phyloP scores from a whole-genome alignment of 163 green algal species.

The Scenedesmus sp. region DNA sequence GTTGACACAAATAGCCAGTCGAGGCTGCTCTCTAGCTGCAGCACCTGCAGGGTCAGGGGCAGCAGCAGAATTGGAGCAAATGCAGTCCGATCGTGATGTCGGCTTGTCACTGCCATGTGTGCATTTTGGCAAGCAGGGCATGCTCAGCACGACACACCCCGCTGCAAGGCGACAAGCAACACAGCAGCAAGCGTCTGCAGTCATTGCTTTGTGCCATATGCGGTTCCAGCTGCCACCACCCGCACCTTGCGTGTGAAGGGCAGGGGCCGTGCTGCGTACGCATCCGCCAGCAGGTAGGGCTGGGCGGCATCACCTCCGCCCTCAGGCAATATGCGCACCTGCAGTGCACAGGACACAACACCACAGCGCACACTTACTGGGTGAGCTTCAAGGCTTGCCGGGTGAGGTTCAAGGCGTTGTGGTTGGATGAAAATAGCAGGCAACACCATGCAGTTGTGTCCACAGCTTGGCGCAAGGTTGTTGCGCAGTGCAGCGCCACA shows the following conservation, averaged over 20 bases:
- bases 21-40: slow-evolving; percentile 1
- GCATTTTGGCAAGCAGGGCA: neutral
- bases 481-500: neutral
- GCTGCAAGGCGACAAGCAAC: neutral
- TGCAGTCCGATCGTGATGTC: too few relatives aligned
- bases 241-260: slow-evolving; percentile 45
- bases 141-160: neutral
- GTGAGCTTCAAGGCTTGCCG: too few relatives aligned
- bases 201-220: too few relatives aligned
- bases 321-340: slow-evolving; percentile 3
- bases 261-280: slow-evolving; percentile 10
- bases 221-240: neutral
- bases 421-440: too few relatives aligned
- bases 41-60: neutral
- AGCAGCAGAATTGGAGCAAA: neutral
- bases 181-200: neutral
- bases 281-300: slow-evolving; percentile 43
- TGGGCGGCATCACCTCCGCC: slow-evolving; percentile 6
- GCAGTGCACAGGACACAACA: neutral
- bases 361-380: neutral
- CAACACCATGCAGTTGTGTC: neutral
- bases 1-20: slow-evolving; percentile 35
- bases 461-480: too few relatives aligned
- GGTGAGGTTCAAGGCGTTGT: too few relatives aligned
- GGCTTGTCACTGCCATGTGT: neutral